phyloP scores from a whole-genome alignment of 257 asterid genomes.

The Gardenia jasminoides region DNA sequence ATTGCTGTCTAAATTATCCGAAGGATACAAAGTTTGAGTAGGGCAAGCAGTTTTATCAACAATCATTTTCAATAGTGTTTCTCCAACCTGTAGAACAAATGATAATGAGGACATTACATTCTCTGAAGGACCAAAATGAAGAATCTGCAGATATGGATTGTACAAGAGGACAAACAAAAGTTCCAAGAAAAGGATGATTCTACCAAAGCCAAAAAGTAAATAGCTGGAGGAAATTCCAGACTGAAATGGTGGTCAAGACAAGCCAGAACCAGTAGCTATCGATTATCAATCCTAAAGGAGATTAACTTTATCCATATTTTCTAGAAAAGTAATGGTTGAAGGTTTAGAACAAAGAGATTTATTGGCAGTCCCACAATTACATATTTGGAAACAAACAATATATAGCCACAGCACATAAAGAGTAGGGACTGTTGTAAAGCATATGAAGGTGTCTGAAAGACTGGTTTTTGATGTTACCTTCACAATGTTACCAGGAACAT shows the following conservation, averaged over 20 bases:
- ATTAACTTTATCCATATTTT: background rate
- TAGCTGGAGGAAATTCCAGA: background rate
- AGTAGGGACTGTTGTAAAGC: background rate
- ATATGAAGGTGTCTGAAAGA: background rate
- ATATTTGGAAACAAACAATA: background rate
- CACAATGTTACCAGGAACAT: slow-evolving; percentile 79
- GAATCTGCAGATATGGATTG: background rate
- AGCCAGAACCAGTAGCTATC: background rate
- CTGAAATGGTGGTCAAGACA: background rate
- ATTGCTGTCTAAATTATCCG: slow-evolving; percentile 32
- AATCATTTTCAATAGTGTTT: slow-evolving; percentile 71
- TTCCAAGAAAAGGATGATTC: background rate
- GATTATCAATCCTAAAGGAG: background rate
- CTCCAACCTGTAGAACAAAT: slow-evolving; percentile 70
- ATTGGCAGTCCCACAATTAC: background rate
- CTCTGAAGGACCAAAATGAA: slow-evolving; percentile 15
- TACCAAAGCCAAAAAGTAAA: background rate
- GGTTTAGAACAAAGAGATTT: background rate
- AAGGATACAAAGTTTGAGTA: slow-evolving; percentile 30
- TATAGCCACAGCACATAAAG: background rate
- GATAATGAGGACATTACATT: slow-evolving; percentile 12
- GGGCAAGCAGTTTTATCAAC: slow-evolving; percentile 49
- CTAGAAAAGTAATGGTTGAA: background rate
- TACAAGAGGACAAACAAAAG: background rate
- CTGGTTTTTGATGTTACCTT: slow-evolving; percentile 48